A percentile compares a stretch with the other conserved stretches of the same genome.
Conservation (phyloP, 257 asterid genomes). For the Thymus quinquecostatus region DNA sequence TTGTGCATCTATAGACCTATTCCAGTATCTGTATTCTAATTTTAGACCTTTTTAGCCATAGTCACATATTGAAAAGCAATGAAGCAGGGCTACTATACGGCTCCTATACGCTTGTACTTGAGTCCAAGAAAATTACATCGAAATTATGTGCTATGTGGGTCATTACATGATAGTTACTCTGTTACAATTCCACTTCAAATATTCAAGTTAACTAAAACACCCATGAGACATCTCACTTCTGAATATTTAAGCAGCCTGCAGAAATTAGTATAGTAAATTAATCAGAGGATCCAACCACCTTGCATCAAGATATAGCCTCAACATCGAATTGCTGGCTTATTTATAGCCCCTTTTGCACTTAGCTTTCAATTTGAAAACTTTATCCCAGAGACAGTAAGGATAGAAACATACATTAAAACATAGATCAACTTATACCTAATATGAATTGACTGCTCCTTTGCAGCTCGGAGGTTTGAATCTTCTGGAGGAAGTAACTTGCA, state of each 20-base stretch:
- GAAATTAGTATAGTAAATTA: background rate
- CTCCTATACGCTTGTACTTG: background rate
- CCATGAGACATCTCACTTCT: constrained; percentile 5
- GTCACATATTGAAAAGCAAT: background rate
- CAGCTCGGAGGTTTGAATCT: constrained; percentile 91
- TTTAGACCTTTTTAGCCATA: background rate
- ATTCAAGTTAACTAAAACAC: background rate
- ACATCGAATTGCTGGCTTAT: constrained; percentile 5
- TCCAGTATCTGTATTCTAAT: background rate
- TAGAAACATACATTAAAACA: constrained; percentile 2
- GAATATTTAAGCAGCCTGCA: constrained; percentile 15
- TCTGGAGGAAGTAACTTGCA: constrained; percentile 97
- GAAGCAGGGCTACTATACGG: background rate
- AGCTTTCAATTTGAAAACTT: constrained; percentile 1
- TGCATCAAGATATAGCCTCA: background rate
- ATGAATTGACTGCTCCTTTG: constrained; percentile 98
- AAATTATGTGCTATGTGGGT: background rate
- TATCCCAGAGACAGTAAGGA: background rate
- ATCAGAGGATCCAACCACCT: constrained; percentile 1
- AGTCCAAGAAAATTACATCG: background rate
- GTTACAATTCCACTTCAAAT: background rate
- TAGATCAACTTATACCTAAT: constrained; percentile 52
- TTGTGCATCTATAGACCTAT: background rate
- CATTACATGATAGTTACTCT: background rate
- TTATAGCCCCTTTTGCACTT: constrained; percentile 11